phyloP scores from a whole-genome alignment of 352 stramenopile genomes.

The Globisporangium okanoganense region DNA sequence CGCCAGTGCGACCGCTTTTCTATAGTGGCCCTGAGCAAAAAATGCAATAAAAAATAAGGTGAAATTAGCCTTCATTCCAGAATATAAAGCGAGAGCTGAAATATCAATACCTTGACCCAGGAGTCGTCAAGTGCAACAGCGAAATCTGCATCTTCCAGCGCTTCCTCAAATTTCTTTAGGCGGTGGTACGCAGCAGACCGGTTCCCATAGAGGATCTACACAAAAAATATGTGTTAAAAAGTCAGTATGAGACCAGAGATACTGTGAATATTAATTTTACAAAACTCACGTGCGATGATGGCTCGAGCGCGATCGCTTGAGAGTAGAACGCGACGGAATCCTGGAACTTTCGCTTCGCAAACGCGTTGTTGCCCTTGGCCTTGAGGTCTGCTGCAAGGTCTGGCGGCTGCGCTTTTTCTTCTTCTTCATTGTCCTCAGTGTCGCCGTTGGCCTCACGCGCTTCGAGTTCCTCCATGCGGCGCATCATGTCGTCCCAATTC shows the following conservation, averaged over 20 bases:
- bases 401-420: slow-evolving; percentile 24
- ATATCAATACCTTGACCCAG: slow-evolving; percentile 63
- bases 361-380: slow-evolving; percentile 75
- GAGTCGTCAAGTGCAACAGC: slow-evolving; percentile 58
- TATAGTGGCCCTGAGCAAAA: slow-evolving; percentile 67
- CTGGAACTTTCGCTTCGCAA: slow-evolving; percentile 70
- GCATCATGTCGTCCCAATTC: slow-evolving; percentile 86
- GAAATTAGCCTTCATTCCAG: neutral
- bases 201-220: slow-evolving; percentile 81
- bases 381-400: slow-evolving; percentile 39
- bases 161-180: slow-evolving; percentile 61
- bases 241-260: neutral
- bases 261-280: neutral
- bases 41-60: neutral
- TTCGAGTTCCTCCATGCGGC: slow-evolving; percentile 82
- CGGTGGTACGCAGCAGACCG: slow-evolving; percentile 72
- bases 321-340: slow-evolving; percentile 84
- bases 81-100: neutral
- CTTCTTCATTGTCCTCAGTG: slow-evolving; percentile 22
- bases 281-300: slow-evolving; percentile 59
- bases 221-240: neutral
- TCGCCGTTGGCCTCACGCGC: slow-evolving; percentile 47
- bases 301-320: slow-evolving; percentile 77
- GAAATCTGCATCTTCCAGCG: slow-evolving; percentile 58
- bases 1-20: slow-evolving; percentile 59